Conservation (phyloP, 345 rosid species). For the Excoecaria cochinchinensis region DNA sequence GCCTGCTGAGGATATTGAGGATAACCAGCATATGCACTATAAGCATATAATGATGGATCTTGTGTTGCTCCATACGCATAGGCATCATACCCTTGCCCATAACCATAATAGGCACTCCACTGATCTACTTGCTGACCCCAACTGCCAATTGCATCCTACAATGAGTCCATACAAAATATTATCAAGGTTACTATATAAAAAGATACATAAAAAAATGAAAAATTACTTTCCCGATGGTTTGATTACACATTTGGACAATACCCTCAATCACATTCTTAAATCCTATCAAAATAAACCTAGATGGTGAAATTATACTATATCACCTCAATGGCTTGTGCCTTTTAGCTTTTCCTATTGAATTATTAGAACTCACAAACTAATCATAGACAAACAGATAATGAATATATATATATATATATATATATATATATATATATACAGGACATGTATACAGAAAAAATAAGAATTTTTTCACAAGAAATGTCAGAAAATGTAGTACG, state of each 20-base stretch:
- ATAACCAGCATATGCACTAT: slow-evolving; percentile 86
- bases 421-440: too few relatives aligned
- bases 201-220: neutral
- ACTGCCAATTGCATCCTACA: slow-evolving; percentile 60
- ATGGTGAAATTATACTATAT: neutral
- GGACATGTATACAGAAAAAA: slow-evolving; percentile 5
- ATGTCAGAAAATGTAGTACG: neutral
- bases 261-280: neutral
- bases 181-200: slow-evolving; percentile 11
- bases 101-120: slow-evolving; percentile 89
- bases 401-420: too few relatives aligned
- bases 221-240: neutral
- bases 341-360: neutral
- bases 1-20: slow-evolving; percentile 88
- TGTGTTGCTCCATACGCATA: slow-evolving; percentile 77
- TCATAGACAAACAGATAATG: neutral
- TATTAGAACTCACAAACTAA: neutral
- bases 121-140: slow-evolving; percentile 85
- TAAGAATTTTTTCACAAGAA: neutral
- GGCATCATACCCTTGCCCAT: slow-evolving; percentile 91
- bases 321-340: neutral
- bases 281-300: neutral
- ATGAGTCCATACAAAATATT: slow-evolving; percentile 23
- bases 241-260: neutral
- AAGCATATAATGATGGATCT: slow-evolving; percentile 87